A percentile compares a stretch with the other conserved stretches of the same genome.
Conservation (phyloP, 345 rosid genomes). For the Eucalyptus curtisii region DNA sequence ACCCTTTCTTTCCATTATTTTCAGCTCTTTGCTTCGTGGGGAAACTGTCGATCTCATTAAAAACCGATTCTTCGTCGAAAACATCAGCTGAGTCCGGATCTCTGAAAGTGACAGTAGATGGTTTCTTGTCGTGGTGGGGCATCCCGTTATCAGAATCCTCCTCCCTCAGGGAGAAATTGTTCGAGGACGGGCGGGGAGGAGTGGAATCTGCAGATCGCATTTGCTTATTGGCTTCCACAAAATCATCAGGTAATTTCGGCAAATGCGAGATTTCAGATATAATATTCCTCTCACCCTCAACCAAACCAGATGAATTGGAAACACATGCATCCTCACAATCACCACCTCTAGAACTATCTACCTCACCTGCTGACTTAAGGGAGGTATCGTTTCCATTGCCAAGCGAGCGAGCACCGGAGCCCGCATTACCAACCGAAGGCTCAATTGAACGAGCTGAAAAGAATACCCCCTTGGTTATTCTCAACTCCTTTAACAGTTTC, state of each 20-base stretch:
- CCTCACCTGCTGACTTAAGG: background rate
- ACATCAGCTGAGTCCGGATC: constrained; percentile 28
- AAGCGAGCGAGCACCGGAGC: background rate
- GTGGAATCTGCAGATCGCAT: constrained; percentile 6
- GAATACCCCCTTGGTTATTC: background rate
- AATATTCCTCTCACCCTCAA: background rate
- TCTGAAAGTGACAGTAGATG: constrained; percentile 42
- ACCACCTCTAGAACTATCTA: background rate
- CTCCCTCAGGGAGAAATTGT: constrained; percentile 18
- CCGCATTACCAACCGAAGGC: background rate
- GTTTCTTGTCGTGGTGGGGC: constrained; percentile 19
- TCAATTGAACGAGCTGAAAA: background rate
- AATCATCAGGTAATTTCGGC: background rate
- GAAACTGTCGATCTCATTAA: constrained; percentile 5
- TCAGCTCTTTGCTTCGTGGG: constrained; percentile 22
- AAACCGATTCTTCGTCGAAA: constrained; percentile 14
- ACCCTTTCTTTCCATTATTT: constrained; percentile 59
- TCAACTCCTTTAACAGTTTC: constrained; percentile 1
- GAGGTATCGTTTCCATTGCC: background rate
- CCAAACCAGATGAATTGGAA: constrained; percentile 1
- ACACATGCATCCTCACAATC: background rate
- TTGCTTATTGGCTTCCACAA: background rate
- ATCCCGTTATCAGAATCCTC: constrained; percentile 9
- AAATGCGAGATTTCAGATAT: background rate
- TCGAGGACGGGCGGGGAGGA: constrained; percentile 16